Conservation (phyloP, 805 yeast genomes). For the Maudiozyma serrabonitensis region DNA sequence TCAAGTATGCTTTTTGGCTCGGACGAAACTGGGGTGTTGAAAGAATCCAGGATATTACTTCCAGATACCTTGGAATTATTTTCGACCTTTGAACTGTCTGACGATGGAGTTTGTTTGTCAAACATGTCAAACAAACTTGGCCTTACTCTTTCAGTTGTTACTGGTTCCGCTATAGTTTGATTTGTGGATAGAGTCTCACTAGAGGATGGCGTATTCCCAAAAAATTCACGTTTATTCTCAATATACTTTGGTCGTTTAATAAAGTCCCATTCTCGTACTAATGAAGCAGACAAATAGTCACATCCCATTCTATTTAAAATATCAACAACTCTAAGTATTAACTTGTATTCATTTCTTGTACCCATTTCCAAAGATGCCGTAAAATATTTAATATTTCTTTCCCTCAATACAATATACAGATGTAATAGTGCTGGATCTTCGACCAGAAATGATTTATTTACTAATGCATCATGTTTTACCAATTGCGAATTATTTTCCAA, state of each 20-base stretch:
- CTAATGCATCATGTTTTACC: slow-evolving; percentile 26
- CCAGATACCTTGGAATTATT: background rate
- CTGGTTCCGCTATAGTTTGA: slow-evolving; percentile 12
- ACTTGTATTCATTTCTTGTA: slow-evolving; percentile 45
- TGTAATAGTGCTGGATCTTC: slow-evolving; percentile 78
- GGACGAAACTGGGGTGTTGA: background rate
- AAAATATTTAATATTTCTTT: slow-evolving; percentile 39
- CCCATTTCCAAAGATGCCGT: slow-evolving; percentile 38
- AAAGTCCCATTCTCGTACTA: slow-evolving; percentile 65
- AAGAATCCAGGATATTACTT: slow-evolving; percentile 13
- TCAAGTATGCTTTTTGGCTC: slow-evolving; percentile 1
- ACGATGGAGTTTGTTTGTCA: background rate
- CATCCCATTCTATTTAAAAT: slow-evolving; percentile 88
- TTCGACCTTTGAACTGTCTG: background rate
- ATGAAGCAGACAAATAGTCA: slow-evolving; percentile 57
- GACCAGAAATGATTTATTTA: slow-evolving; percentile 39
- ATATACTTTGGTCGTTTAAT: slow-evolving; percentile 8
- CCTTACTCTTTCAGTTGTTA: slow-evolving; percentile 14
- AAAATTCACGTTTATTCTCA: background rate
- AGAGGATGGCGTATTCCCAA: background rate
- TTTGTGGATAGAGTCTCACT: slow-evolving; percentile 2
- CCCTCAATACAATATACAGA: slow-evolving; percentile 53
- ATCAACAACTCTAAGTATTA: slow-evolving; percentile 50
- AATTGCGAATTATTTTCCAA: slow-evolving; percentile 23
- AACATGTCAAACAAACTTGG: slow-evolving; percentile 26